phyloP scores from a whole-genome alignment of 805 yeast genomes.

The Zygotorulaspora florentina region DNA sequence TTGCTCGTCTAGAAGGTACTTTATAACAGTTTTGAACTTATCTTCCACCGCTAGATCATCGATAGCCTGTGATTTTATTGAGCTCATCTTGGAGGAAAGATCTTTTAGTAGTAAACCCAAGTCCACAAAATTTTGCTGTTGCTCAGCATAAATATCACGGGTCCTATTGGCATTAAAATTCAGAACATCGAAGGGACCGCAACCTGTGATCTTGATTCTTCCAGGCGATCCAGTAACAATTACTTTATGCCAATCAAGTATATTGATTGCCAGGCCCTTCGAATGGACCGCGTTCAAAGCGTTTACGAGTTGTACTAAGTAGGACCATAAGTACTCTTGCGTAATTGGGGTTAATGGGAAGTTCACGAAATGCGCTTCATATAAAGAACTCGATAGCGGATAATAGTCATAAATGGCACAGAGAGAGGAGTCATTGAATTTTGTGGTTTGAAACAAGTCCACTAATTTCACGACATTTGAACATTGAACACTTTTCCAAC shows the following conservation, averaged over 20 bases:
- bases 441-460: slow-evolving; percentile 83
- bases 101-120: slow-evolving; percentile 61
- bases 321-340: slow-evolving; percentile 69
- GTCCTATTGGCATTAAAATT: slow-evolving; percentile 33
- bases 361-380: slow-evolving; percentile 58
- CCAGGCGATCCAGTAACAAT: slow-evolving; percentile 63
- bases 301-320: slow-evolving; percentile 66
- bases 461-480: slow-evolving; percentile 61
- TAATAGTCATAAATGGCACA: slow-evolving; percentile 79
- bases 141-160: slow-evolving; percentile 33
- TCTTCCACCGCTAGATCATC: slow-evolving; percentile 39
- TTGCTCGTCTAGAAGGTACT: slow-evolving; percentile 34
- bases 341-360: slow-evolving; percentile 39
- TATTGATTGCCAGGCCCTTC: slow-evolving; percentile 48
- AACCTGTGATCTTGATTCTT: slow-evolving; percentile 65
- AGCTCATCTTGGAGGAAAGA: slow-evolving; percentile 40
- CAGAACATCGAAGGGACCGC: slow-evolving; percentile 69
- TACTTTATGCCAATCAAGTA: slow-evolving; percentile 61
- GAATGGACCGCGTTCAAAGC: slow-evolving; percentile 68
- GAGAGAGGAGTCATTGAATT: slow-evolving; percentile 76
- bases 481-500: slow-evolving; percentile 53
- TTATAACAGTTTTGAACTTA: slow-evolving; percentile 43
- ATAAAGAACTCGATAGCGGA: slow-evolving; percentile 69
- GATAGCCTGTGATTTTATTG: slow-evolving; percentile 14
- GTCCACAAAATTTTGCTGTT: slow-evolving; percentile 51